phyloP scores from a whole-genome alignment of 768 basidiomycete genomes.

The Tricholoma flavovirens region DNA sequence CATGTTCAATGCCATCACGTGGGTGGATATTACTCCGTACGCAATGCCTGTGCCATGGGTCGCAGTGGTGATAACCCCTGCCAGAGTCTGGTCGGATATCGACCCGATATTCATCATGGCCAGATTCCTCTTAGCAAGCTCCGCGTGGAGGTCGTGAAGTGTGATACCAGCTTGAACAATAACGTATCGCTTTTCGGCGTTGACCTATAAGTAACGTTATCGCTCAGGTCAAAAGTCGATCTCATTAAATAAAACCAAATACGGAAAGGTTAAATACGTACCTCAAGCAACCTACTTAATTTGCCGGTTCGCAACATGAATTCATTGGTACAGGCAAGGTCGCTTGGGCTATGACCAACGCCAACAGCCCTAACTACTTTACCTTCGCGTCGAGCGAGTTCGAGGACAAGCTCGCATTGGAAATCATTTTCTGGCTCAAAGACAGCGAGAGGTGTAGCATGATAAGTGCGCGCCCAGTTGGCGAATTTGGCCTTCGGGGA shows the following conservation, averaged over 20 bases:
- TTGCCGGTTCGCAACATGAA: constrained; percentile 80
- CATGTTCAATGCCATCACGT: constrained; percentile 70
- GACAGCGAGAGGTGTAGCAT: constrained; percentile 59
- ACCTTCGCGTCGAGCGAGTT: constrained; percentile 70
- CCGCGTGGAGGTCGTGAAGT: constrained; percentile 65
- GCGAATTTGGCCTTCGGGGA: constrained; percentile 46
- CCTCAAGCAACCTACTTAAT: constrained; percentile 71
- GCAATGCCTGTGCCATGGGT: constrained; percentile 88
- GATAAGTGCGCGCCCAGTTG: constrained; percentile 87
- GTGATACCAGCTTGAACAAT: constrained; percentile 75
- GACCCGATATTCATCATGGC: constrained; percentile 93
- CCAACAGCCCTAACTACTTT: constrained; percentile 77
- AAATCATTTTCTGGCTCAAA: constrained; percentile 70
- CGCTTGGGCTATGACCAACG: constrained; percentile 89
- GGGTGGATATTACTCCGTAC: constrained; percentile 77
- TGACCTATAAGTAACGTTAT: constrained; percentile 46
- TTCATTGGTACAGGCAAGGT: constrained; percentile 84
- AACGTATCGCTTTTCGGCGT: constrained; percentile 60
- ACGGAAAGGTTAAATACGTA: constrained; percentile 34
- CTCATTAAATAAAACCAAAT: constrained; percentile 15
- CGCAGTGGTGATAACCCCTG: constrained; percentile 87
- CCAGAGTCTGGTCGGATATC: constrained; percentile 94
- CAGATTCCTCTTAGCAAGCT: constrained; percentile 59
- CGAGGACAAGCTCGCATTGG: constrained; percentile 71
- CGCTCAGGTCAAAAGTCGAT: constrained; percentile 9